phyloP scores from a whole-genome alignment of 257 asterid genomes.

The Cruciata laevipes region DNA sequence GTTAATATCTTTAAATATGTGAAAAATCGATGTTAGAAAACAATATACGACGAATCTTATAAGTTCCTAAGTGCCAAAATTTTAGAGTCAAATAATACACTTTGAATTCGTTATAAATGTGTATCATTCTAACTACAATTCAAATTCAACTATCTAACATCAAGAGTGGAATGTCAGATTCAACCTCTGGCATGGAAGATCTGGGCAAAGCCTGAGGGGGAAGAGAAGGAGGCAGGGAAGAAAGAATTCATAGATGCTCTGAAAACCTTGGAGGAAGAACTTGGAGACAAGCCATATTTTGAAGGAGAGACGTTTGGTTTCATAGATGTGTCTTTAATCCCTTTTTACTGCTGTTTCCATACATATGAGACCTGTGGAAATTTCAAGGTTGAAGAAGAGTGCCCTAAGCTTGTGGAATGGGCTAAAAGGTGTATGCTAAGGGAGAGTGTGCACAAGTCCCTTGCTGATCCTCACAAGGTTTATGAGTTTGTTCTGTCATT shows the following conservation, averaged over 20 bases:
- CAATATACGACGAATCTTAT: too few species aligned
- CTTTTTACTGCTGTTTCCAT: slow-evolving; percentile 2
- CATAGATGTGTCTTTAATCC: neutral
- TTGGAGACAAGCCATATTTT: neutral
- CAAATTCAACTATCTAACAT: neutral
- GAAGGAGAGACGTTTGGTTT: slow-evolving; percentile 4
- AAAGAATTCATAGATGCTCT: neutral
- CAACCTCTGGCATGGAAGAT: slow-evolving; percentile 7
- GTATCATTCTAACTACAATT: too few species aligned
- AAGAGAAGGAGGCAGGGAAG: slow-evolving; percentile 7
- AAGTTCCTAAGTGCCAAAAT: too few species aligned
- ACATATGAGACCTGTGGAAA: slow-evolving; percentile 7
- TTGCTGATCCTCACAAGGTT: slow-evolving; percentile 4
- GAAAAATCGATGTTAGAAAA: too few species aligned
- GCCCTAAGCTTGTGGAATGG: slow-evolving; percentile 8
- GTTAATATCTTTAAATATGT: too few species aligned
- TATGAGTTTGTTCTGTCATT: neutral
- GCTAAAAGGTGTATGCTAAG: slow-evolving; percentile 6
- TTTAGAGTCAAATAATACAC: too few species aligned
- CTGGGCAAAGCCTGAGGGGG: slow-evolving; percentile 6
- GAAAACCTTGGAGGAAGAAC: neutral
- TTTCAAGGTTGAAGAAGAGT: slow-evolving; percentile 2
- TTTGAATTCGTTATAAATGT: too few species aligned
- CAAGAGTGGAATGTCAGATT: neutral
- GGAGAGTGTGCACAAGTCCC: slow-evolving; percentile 5